phyloP scores from a whole-genome alignment of 2,329 filamentous ascomycete species.

The Penicillium sp. region DNA sequence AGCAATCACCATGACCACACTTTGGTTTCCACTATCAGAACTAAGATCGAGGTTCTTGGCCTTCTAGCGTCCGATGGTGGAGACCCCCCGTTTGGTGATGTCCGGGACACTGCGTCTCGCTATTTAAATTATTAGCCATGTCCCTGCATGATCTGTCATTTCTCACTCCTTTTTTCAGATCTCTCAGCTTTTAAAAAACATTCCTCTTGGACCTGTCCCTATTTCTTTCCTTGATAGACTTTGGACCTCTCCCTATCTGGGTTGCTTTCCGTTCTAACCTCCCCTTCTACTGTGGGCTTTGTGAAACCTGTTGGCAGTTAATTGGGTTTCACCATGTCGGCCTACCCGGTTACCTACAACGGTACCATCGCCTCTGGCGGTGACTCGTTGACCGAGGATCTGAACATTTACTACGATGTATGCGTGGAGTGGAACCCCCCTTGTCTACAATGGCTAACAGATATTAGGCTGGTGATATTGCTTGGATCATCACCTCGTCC shows the following conservation, averaged over 20 bases:
- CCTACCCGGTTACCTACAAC: conserved; percentile 59
- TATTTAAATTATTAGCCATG: conserved; percentile 24
- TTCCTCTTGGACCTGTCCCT: conserved; percentile 1
- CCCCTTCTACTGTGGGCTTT: background rate
- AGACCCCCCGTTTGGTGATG: conserved; percentile 12
- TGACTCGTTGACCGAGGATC: conserved; percentile 64
- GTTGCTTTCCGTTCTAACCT: background rate
- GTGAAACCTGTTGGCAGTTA: background rate
- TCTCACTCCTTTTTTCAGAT: conserved; percentile 5
- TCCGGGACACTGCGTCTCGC: conserved; percentile 9
- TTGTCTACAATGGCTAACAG: conserved; percentile 14
- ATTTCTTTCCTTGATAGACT: background rate
- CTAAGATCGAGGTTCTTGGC: conserved; percentile 19
- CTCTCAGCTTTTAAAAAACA: background rate
- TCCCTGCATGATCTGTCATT: conserved; percentile 28
- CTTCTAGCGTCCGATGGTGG: conserved; percentile 25
- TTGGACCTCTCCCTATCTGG: background rate
- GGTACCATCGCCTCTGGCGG: conserved; percentile 64
- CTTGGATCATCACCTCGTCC: conserved; percentile 74
- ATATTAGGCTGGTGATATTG: conserved; percentile 71
- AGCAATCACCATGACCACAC: conserved; percentile 22
- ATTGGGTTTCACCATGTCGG: conserved; percentile 30
- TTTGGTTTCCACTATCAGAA: conserved; percentile 23
- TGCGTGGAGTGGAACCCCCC: background rate
- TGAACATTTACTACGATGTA: conserved; percentile 79